Evolutionary conservation across 257 asterid genomes (phyloP).

Genomic region (Datura wrightii): DNA sequence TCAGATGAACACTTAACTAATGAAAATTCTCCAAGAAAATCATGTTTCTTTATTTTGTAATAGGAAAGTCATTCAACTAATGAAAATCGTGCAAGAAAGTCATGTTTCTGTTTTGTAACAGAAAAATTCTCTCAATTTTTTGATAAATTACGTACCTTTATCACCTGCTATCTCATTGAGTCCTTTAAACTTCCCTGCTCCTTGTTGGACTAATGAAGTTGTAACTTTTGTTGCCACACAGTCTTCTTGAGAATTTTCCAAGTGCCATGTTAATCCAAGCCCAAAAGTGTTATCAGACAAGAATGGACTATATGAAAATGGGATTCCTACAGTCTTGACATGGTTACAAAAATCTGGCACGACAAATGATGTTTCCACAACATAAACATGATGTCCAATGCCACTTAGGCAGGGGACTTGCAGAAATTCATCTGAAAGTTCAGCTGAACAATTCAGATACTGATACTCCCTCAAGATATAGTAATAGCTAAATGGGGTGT

Average conservation of each 20-base stretch:
- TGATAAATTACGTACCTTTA: slow-evolving; percentile 25
- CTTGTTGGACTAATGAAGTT: slow-evolving; percentile 4
- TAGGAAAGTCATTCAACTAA: background rate
- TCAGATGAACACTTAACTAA: background rate
- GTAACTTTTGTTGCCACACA: background rate
- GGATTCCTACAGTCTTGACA: slow-evolving; percentile 47
- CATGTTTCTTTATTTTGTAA: background rate
- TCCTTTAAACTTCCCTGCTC: background rate
- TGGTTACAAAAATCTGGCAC: slow-evolving; percentile 42
- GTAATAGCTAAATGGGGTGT: slow-evolving; percentile 53
- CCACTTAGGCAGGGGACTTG: slow-evolving; percentile 58
- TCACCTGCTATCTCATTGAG: slow-evolving; percentile 16
- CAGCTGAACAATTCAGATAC: slow-evolving; percentile 52
- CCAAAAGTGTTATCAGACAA: slow-evolving; percentile 58
- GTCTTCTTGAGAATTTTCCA: background rate
- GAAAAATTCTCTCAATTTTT: background rate
- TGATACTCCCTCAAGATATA: slow-evolving; percentile 45
- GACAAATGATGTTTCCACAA: slow-evolving; percentile 40
- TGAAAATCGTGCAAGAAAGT: background rate
- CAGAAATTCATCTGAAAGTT: slow-evolving; percentile 30
- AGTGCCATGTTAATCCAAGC: slow-evolving; percentile 50
- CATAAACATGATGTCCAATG: slow-evolving; percentile 43
- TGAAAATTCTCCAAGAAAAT: background rate
- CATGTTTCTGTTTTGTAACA: background rate
- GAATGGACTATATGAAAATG: slow-evolving; percentile 56